A percentile compares a stretch with the other conserved stretches of the same genome.
phyloP scores from a whole-genome alignment of 495 filamentous ascomycete genomes.

The Haplographium delicatum region DNA sequence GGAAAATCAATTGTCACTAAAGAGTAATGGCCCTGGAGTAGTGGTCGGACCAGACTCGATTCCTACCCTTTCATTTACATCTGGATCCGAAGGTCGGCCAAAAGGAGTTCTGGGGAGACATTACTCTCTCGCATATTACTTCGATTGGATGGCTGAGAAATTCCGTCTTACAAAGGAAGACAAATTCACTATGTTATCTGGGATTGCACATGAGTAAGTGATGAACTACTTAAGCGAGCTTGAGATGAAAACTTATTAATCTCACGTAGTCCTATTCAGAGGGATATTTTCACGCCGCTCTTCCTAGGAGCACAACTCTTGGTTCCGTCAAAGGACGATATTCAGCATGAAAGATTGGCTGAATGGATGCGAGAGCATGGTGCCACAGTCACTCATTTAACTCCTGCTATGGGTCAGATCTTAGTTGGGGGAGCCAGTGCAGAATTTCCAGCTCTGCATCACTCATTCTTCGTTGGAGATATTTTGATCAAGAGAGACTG shows the following conservation, averaged over 20 bases:
- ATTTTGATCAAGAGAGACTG: constrained; percentile 85
- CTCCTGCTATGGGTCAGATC: constrained; percentile 95
- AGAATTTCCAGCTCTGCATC: constrained; percentile 70
- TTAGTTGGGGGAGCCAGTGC: constrained; percentile 78
- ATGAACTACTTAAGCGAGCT: too few species aligned
- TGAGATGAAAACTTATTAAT: too few species aligned
- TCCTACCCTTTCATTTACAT: constrained; percentile 81
- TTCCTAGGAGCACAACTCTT: constrained; percentile 81
- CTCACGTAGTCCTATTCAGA: constrained; percentile 81
- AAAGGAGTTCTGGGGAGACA: constrained; percentile 89
- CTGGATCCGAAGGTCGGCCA: constrained; percentile 75
- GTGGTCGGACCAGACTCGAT: constrained; percentile 86
- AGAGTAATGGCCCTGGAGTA: constrained; percentile 58
- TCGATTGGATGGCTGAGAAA: constrained; percentile 83
- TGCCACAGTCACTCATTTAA: constrained; percentile 84
- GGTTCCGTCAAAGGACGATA: constrained; percentile 78
- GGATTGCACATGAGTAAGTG: constrained; percentile 90
- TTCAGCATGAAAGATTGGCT: constrained; percentile 80
- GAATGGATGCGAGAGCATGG: constrained; percentile 84
- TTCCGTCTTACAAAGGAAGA: constrained; percentile 72
- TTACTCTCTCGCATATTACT: constrained; percentile 82
- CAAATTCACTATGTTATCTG: constrained; percentile 78
- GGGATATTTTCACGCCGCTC: constrained; percentile 88
- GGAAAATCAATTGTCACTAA: constrained; percentile 43
- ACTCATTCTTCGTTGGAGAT: constrained; percentile 93